Evolutionary conservation across 495 filamentous ascomycete genomes (phyloP), one percentile per base, ranked within the genome.

Genomic region (Terfezia boudieri): DNA sequence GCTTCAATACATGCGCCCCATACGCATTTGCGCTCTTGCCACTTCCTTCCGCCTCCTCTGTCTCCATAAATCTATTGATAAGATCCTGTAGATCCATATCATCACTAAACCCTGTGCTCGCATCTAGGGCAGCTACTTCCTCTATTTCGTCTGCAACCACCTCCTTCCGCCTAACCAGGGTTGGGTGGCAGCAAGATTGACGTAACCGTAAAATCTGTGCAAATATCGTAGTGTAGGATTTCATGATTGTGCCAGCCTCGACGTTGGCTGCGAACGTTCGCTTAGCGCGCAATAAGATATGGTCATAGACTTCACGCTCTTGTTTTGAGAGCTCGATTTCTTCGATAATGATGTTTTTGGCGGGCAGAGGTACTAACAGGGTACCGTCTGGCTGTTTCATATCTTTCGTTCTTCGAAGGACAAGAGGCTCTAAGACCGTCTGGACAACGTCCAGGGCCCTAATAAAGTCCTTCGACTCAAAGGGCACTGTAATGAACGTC

Each of bases 401-500:
- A 55, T 89, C 86, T 66, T 96, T 98, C 0, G 90, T 98, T 57
- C 90, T 74, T 32, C 90, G 76, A 59, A 96, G 78, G n/a, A 98
- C 90, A 8, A 98, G 71, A 9, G 90, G 90, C 61, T 98, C 92
- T 20, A 98, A 69, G 0, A 98, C 90, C 0, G 87, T 96, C 61
- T 98, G 90, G 2, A 98, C 92, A 4, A 98, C 92, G 63, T 96
- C 90, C 8, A 98, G 74, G 2, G 92, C 90, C 6, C 87, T 80
- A 50, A 94, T 76, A 58, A 86, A 94, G 59, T 98, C 82, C 58
- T 90, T 92, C 0, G 84, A 85, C 64, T 98, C 90, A 53, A 98
- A 98, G 0, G 90, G 90, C 12, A 89, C 79, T 0, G 92, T 98
- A 59, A 98, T 98, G 67, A 98, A 98, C 0, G 92, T 96, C 57